Percentiles rank a stretch among this genome's conserved stretches.
phyloP scores from a whole-genome alignment of 257 asterid genomes.

The Solanum phureja region DNA sequence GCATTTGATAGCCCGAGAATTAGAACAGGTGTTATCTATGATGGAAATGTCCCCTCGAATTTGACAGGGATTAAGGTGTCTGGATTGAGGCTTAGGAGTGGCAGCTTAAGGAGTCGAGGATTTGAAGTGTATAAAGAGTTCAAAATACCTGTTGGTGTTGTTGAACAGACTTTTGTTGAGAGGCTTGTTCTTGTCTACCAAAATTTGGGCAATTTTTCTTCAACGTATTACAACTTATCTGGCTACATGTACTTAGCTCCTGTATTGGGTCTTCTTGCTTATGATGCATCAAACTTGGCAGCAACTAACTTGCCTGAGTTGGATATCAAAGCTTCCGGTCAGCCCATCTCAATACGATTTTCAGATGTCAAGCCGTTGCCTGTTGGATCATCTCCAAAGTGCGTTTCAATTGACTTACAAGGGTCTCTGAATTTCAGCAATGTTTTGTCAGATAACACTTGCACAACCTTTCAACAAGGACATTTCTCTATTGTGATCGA shows the following conservation, averaged over 20 bases:
- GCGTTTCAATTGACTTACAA: slow-evolving; percentile 35
- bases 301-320: slow-evolving; percentile 38
- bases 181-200: slow-evolving; percentile 67
- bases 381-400: slow-evolving; percentile 33
- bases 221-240: slow-evolving; percentile 24
- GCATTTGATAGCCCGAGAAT: slow-evolving; percentile 30
- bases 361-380: slow-evolving; percentile 19
- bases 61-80: slow-evolving; percentile 53
- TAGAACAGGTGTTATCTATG: slow-evolving; percentile 44
- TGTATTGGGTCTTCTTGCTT: slow-evolving; percentile 56
- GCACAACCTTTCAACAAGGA: slow-evolving; percentile 52
- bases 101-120: slow-evolving; percentile 47
- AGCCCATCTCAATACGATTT: slow-evolving; percentile 52
- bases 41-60: slow-evolving; percentile 39
- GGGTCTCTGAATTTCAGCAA: slow-evolving; percentile 40
- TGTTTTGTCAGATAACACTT: slow-evolving; percentile 24
- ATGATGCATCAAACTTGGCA: slow-evolving; percentile 41
- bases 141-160: slow-evolving; percentile 39
- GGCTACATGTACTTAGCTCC: slow-evolving; percentile 53
- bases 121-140: slow-evolving; percentile 40
- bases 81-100: slow-evolving; percentile 61
- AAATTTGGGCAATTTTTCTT: slow-evolving; percentile 48
- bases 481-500: slow-evolving; percentile 60
- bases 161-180: slow-evolving; percentile 35
- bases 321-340: slow-evolving; percentile 23